phyloP scores from a whole-genome alignment of 352 stramenopile genomes.

The Phytophthora nicotianae region DNA sequence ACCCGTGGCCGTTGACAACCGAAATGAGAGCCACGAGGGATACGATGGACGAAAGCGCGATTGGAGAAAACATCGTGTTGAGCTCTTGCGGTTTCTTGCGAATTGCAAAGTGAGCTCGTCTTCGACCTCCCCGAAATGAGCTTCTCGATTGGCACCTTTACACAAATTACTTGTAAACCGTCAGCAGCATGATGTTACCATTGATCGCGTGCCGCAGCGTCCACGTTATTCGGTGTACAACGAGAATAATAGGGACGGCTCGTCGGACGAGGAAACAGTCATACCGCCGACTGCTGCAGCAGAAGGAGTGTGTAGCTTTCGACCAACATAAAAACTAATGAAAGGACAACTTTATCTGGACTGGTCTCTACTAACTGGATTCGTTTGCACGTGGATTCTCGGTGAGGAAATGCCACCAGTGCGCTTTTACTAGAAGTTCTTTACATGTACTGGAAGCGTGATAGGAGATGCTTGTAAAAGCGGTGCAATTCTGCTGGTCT shows the following conservation, averaged over 20 bases:
- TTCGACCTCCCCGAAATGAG: not conserved
- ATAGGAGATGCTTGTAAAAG: not conserved
- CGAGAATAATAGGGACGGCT: no score
- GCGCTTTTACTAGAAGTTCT: no score
- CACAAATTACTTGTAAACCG: not conserved
- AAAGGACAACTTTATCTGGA: not conserved
- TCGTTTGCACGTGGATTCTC: conserved; percentile 3
- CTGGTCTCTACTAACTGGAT: not conserved
- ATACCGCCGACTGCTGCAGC: not conserved
- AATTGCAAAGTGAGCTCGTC: conserved; percentile 12
- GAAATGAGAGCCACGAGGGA: conserved; percentile 1
- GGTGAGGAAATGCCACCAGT: not conserved
- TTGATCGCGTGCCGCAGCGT: not conserved
- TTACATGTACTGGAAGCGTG: no score
- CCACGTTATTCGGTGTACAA: not conserved
- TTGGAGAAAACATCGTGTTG: conserved; percentile 10
- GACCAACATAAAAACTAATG: conserved; percentile 7
- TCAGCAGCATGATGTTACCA: not conserved
- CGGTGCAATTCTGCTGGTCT: not conserved
- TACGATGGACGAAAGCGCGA: conserved; percentile 8
- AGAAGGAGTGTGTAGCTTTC: conserved; percentile 1
- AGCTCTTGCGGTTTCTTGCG: not conserved
- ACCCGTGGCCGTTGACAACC: conserved; percentile 16
- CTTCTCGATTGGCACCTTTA: not conserved
- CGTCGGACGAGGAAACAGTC: no score